Evolutionary conservation across 2,329 filamentous ascomycete species (phyloP).

Genomic region (Xylaria hypoxylon): DNA sequence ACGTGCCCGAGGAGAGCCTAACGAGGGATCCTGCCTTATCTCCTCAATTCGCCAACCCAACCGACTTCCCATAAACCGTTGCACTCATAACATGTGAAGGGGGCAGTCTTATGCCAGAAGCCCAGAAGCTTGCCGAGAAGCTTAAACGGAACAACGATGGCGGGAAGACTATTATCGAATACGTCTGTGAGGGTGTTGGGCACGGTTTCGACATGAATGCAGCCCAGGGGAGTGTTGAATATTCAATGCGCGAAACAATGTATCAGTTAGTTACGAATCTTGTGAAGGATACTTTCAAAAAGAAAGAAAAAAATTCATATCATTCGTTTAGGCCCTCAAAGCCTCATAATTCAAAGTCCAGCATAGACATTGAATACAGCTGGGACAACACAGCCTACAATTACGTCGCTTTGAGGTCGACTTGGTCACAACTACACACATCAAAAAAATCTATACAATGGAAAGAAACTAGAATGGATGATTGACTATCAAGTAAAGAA

Average conservation of each 20-base stretch:
- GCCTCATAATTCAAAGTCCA: too few species aligned
- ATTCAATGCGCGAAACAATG: conserved; percentile 6
- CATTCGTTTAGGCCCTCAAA: too few species aligned
- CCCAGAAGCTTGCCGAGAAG: conserved; percentile 23
- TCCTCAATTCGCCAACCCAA: conserved; percentile 30
- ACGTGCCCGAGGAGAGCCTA: conserved; percentile 32
- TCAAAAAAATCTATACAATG: too few species aligned
- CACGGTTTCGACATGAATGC: conserved; percentile 14
- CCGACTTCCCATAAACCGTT: conserved; percentile 35
- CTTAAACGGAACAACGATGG: not conserved
- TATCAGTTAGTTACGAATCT: conserved; percentile 13
- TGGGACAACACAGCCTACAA: too few species aligned
- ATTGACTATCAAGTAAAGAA: too few species aligned
- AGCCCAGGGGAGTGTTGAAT: conserved; percentile 14
- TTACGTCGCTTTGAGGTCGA: too few species aligned
- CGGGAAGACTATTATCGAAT: not conserved
- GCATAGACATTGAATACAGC: too few species aligned
- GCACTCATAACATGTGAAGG: conserved; percentile 35
- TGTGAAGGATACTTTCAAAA: conserved; percentile 14
- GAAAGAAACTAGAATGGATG: too few species aligned
- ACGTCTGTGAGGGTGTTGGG: conserved; percentile 2
- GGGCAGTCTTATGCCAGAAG: conserved; percentile 36
- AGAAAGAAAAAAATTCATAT: not conserved
- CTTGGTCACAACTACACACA: too few species aligned
- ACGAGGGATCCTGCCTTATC: conserved; percentile 37